Conservation (phyloP, 2,329 filamentous ascomycete species). For the Monosporascus sp. region DNA sequence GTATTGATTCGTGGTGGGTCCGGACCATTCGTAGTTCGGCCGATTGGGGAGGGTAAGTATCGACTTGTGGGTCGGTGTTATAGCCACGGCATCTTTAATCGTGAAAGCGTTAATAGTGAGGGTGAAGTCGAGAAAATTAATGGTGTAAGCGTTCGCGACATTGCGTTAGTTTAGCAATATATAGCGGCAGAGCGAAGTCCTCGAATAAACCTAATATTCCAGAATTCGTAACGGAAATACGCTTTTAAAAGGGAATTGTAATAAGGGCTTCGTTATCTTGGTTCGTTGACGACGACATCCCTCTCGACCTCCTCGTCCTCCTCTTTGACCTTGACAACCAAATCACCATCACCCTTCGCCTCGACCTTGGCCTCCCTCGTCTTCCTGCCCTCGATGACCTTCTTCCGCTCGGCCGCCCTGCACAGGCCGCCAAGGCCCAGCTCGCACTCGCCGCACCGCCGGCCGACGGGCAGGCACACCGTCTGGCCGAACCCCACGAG, state of each 20-base stretch:
- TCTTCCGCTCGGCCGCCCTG: constrained; percentile 61
- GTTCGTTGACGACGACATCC: constrained; percentile 11
- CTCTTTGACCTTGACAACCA: constrained; percentile 7
- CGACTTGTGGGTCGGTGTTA: too few relatives aligned
- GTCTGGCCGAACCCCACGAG: constrained; percentile 86
- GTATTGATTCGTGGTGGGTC: too few relatives aligned
- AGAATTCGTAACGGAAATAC: background rate
- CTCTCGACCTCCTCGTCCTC: constrained; percentile 18
- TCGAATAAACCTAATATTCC: background rate
- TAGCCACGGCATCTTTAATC: too few relatives aligned
- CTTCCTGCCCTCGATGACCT: constrained; percentile 54
- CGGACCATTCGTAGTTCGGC: too few relatives aligned
- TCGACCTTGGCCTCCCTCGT: constrained; percentile 32
- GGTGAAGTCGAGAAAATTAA: too few relatives aligned
- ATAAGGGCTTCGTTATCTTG: background rate
- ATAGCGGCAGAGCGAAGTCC: too few relatives aligned
- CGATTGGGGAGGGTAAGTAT: too few relatives aligned
- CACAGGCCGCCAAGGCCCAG: constrained; percentile 73
- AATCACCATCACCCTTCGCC: constrained; percentile 18
- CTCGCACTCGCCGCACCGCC: constrained; percentile 80
- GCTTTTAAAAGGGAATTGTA: background rate
- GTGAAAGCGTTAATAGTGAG: too few relatives aligned
- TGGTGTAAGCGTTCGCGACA: too few relatives aligned
- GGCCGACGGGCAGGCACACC: constrained; percentile 74
- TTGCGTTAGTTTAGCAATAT: too few relatives aligned